Evolutionary conservation across 768 basidiomycete genomes (phyloP).

Genomic region (Suillus cothurnatus): DNA sequence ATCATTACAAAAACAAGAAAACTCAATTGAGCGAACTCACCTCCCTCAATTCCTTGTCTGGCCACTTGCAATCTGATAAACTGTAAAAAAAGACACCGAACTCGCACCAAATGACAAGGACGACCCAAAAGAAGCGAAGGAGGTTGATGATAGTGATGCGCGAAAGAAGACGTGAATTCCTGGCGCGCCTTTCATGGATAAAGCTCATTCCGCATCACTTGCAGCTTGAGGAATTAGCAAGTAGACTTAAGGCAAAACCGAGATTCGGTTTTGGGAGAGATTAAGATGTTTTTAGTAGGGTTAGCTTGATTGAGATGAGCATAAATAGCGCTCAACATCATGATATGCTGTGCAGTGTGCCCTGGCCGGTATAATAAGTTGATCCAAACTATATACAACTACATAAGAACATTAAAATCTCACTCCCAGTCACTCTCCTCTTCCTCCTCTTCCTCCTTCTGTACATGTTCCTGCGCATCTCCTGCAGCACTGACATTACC

Average conservation of each 20-base stretch:
- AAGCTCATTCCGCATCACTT: conserved; percentile 32
- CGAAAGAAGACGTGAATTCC: conserved; percentile 25
- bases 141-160: conserved; percentile 40
- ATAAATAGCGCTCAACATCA: conserved; percentile 7
- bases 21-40: conserved; percentile 25
- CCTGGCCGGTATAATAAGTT: neutral
- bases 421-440: conserved; percentile 63
- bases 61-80: conserved; percentile 64
- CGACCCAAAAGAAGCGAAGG: conserved; percentile 55
- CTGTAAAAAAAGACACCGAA: conserved; percentile 59
- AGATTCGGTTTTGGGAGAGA: neutral
- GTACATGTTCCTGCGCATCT: conserved; percentile 21
- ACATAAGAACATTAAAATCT: conserved; percentile 5
- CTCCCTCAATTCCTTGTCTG: conserved; percentile 36
- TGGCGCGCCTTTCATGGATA: conserved; percentile 30
- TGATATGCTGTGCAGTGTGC: neutral
- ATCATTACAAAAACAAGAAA: conserved; percentile 12
- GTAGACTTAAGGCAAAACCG: neutral
- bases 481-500: conserved; percentile 50
- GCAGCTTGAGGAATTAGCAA: conserved; percentile 2
- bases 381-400: conserved; percentile 22
- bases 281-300: neutral
- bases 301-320: conserved; percentile 9
- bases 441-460: conserved; percentile 44
- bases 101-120: conserved; percentile 68